A percentile compares a stretch with the other conserved stretches of the same genome.
These are phyloP conservation scores for Rehmannia glutinosa DNA, from an alignment of 257 asterid species.

Conservation along the genomic window DNA sequence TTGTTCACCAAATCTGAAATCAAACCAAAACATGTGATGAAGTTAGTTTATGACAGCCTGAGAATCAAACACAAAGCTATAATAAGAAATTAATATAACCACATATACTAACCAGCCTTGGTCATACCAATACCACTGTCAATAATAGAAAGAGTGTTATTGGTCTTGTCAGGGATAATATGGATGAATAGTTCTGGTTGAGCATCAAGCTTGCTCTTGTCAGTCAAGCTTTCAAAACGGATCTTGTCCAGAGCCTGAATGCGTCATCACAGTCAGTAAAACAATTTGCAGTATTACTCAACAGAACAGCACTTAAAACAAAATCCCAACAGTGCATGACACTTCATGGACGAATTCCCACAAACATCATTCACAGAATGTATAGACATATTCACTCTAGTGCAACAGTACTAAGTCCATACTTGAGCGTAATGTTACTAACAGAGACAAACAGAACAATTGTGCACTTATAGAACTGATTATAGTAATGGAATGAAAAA, in stretches of 20 bases:
- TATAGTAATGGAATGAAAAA: too few species aligned
- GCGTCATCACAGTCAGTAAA: not conserved
- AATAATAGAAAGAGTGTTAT: conserved; percentile 43
- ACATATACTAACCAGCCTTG: conserved; percentile 52
- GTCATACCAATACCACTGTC: conserved; percentile 79
- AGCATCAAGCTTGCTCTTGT: conserved; percentile 64
- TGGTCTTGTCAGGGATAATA: conserved; percentile 60
- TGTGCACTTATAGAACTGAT: too few species aligned
- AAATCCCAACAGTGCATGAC: not conserved
- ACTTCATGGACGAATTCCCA: too few species aligned
- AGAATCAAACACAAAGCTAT: not conserved
- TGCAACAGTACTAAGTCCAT: not conserved
- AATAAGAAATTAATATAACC: not conserved
- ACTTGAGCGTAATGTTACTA: too few species aligned
- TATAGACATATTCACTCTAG: too few species aligned
- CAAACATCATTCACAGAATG: too few species aligned
- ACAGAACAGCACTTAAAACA: not conserved
- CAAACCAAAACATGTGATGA: not conserved
- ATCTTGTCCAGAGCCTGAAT: conserved; percentile 61
- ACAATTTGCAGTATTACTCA: not conserved
- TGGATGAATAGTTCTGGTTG: conserved; percentile 63
- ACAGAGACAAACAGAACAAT: not conserved
- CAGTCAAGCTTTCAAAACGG: conserved; percentile 58
- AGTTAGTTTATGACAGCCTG: not conserved
- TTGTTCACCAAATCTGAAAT: conserved; percentile 67